These are phyloP conservation scores for Penicillium samsonianum DNA, from an alignment of 495 filamentous ascomycete species.

Conservation along the genomic window DNA sequence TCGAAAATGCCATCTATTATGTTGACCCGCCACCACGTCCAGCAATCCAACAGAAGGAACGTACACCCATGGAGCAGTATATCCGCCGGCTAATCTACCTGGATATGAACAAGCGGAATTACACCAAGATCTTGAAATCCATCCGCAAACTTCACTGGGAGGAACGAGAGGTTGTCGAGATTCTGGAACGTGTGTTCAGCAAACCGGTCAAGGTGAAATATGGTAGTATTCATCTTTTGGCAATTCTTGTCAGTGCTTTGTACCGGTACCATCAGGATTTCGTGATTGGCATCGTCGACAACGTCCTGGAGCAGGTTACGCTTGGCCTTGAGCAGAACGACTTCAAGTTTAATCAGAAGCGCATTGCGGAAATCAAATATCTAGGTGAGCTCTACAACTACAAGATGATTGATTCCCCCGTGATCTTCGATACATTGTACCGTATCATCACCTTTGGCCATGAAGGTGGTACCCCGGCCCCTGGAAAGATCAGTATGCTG, in stretches of 20 bases:
- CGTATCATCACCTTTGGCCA: conserved; percentile 92
- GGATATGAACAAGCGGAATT: conserved; percentile 91
- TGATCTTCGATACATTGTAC: conserved; percentile 95
- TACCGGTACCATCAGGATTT: conserved; percentile 93
- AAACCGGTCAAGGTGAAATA: conserved; percentile 98
- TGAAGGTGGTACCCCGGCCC: conserved; percentile 76
- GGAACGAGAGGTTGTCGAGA: conserved; percentile 79
- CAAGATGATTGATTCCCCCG: conserved; percentile 91
- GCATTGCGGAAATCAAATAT: conserved; percentile 94
- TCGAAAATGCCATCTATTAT: conserved; percentile 98
- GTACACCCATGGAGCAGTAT: conserved; percentile 88
- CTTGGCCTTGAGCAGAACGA: conserved; percentile 92
- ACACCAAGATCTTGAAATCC: conserved; percentile 88
- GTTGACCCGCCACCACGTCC: conserved; percentile 93
- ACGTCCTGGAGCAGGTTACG: conserved; percentile 83
- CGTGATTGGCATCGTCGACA: conserved; percentile 83
- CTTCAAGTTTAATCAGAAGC: conserved; percentile 96
- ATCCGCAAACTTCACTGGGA: conserved; percentile 98
- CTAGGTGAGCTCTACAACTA: conserved; percentile 98
- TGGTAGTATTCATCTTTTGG: conserved; percentile 92
- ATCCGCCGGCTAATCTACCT: conserved; percentile 87
- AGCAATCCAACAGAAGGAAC: conserved; percentile 94
- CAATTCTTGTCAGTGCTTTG: conserved; percentile 83
- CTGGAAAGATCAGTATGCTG: conserved; percentile 69
- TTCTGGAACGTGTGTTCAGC: conserved; percentile 88